Evolutionary conservation across 2,329 filamentous ascomycete genomes (phyloP), one percentile per base, ranked within the genome.

Genomic region (Exophiala sp.): DNA sequence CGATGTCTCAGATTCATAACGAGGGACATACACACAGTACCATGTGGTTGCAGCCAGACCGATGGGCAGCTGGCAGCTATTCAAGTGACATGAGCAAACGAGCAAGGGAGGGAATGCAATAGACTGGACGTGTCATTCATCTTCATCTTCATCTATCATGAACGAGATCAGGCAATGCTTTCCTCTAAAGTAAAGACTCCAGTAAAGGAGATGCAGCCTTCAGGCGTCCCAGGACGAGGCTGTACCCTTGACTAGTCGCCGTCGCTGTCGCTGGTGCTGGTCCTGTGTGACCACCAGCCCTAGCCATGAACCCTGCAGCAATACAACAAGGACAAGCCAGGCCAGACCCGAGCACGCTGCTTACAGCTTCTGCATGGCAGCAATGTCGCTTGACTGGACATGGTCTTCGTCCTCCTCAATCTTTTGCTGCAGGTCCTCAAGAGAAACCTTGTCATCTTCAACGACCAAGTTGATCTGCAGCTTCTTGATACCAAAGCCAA

Each of bases 401-500:
- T 88, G 85, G 70, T 98, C 93, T 78, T 97, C 93, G 65, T 90
- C 80, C 62, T 80, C 87, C 67, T 81, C 80, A 65, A 97, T 94
- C 77, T 86, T 66, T 69, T 88, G 82, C 79, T 95, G 82, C 62
- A 98, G 83, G 58, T 96, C 91, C 63, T 85, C 81, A 60, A 87
- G 71, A 61, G 87, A 90, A 68, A 98, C 72, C 82, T 96, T 96
- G 62, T 97, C 91, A 70, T 98, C 93, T 79, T 97, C 93, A 60
- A 97, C 77, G 64, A 97, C 89, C 63, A 97, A 74, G 84, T 88
- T 97, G 79, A 98, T 95, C 81, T 97, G 91, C 59, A 98, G 83
- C 82, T 97, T 97, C 81, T 87, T 93, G 79, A 98, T 94, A 79
- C 93, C 93, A 80, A 88, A 98, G 66, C 90, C 91, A 65, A 98